phyloP scores from a whole-genome alignment of 1,284 basidiomycete genomes.

The Sporisorium scitamineum region DNA sequence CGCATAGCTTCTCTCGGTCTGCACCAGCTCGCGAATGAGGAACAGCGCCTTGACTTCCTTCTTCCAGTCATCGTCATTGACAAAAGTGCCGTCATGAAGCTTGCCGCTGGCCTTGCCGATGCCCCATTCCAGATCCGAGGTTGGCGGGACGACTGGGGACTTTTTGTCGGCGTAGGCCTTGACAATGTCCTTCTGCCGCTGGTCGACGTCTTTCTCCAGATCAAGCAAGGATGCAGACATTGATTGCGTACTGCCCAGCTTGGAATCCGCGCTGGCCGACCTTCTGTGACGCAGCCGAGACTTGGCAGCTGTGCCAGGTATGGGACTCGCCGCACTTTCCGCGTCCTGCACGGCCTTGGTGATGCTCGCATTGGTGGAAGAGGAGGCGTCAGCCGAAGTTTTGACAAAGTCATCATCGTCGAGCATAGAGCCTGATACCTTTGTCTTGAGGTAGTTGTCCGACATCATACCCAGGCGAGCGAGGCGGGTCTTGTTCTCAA shows the following conservation, averaged over 20 bases:
- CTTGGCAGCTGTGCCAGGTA: neutral
- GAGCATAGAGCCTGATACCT: slow-evolving; percentile 23
- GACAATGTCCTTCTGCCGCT: slow-evolving; percentile 50
- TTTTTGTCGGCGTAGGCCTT: slow-evolving; percentile 30
- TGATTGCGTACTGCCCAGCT: slow-evolving; percentile 13
- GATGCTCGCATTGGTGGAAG: too few relatives aligned
- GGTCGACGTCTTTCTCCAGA: slow-evolving; percentile 26
- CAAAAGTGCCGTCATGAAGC: slow-evolving; percentile 53
- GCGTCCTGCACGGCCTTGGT: neutral
- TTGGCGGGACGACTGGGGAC: slow-evolving; percentile 15
- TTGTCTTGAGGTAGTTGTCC: slow-evolving; percentile 31
- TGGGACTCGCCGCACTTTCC: neutral
- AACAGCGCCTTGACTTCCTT: slow-evolving; percentile 66
- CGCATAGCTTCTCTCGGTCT: slow-evolving; percentile 66
- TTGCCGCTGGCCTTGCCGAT: slow-evolving; percentile 61
- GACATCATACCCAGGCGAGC: slow-evolving; percentile 40
- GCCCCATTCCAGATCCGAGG: slow-evolving; percentile 45
- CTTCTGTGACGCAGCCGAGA: slow-evolving; percentile 23
- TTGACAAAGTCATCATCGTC: slow-evolving; percentile 6
- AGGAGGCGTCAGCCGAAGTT: neutral
- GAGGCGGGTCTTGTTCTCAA: slow-evolving; percentile 34
- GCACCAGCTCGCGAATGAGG: slow-evolving; percentile 66
- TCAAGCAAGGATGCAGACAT: slow-evolving; percentile 5
- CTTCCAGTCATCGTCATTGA: slow-evolving; percentile 67
- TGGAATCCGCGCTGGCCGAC: slow-evolving; percentile 31